Conservation (phyloP, 148 eudicot genomes). For the Cornus florida region DNA sequence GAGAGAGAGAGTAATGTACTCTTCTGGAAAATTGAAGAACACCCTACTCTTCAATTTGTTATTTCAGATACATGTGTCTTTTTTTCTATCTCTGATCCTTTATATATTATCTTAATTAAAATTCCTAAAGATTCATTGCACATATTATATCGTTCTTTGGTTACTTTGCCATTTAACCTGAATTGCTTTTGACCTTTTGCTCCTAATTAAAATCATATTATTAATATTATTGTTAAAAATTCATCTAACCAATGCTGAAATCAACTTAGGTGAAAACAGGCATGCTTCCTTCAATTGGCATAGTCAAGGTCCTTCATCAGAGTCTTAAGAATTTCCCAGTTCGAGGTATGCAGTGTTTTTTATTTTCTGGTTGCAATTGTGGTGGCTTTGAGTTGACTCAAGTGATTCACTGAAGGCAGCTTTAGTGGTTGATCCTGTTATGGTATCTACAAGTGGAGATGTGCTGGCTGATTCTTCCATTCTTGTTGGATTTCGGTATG, state of each 20-base stretch:
- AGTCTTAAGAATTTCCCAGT: slow-evolving; percentile 66
- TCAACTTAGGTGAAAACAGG: slow-evolving; percentile 82
- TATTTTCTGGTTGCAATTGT: slow-evolving; percentile 8
- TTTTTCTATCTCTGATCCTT: background rate
- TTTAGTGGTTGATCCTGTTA: slow-evolving; percentile 93
- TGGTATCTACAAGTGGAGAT: slow-evolving; percentile 98
- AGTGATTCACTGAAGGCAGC: slow-evolving; percentile 64
- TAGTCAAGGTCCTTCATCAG: slow-evolving; percentile 57
- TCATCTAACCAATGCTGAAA: slow-evolving; percentile 6
- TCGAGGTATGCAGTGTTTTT: slow-evolving; percentile 48
- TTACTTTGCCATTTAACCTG: background rate
- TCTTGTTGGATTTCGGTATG: slow-evolving; percentile 64
- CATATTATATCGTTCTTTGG: background rate
- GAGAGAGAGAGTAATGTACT: background rate
- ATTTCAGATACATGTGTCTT: background rate
- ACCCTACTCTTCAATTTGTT: background rate
- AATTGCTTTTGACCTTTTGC: background rate
- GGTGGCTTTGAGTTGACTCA: slow-evolving; percentile 26
- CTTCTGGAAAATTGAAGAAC: background rate
- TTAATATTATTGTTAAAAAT: background rate
- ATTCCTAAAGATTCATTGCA: background rate
- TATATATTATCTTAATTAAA: background rate
- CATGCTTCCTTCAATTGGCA: slow-evolving; percentile 86
- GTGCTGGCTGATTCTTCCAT: slow-evolving; percentile 76
- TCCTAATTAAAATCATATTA: background rate